Conservation (phyloP, 2,329 filamentous ascomycete species). For the Colletotrichum cordylinicola region DNA sequence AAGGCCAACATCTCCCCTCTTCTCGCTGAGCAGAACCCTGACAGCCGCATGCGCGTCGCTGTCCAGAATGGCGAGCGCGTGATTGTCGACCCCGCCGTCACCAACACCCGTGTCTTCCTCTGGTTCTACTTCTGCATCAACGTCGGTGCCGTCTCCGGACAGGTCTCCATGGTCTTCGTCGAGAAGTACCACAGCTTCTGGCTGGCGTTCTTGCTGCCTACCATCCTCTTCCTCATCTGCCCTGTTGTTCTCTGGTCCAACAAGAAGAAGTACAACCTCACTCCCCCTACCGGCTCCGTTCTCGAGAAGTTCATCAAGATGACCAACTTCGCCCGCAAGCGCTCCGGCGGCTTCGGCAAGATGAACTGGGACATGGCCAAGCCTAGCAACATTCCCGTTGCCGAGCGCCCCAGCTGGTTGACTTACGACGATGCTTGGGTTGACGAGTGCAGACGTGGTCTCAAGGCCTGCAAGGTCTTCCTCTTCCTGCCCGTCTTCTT, state of each 20-base stretch:
- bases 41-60: constrained; percentile 62
- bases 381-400: constrained; percentile 65
- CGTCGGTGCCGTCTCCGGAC: constrained; percentile 65
- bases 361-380: constrained; percentile 73
- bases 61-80: constrained; percentile 67
- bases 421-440: constrained; percentile 86
- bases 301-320: constrained; percentile 70
- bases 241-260: constrained; percentile 67
- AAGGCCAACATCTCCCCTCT: constrained; percentile 80
- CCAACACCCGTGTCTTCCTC: constrained; percentile 71
- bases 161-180: constrained; percentile 73
- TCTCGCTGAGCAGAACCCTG: constrained; percentile 73
- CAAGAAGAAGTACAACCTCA: constrained; percentile 65
- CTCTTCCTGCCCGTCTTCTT: constrained; percentile 72
- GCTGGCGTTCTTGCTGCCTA: constrained; percentile 73
- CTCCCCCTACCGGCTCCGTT: constrained; percentile 75
- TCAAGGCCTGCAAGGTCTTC: constrained; percentile 75
- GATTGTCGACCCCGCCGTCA: constrained; percentile 73
- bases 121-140: constrained; percentile 68
- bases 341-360: constrained; percentile 66
- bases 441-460: constrained; percentile 75
- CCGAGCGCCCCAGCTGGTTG: constrained; percentile 73
- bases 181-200: constrained; percentile 81
- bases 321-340: constrained; percentile 66
- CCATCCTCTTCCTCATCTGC: constrained; percentile 66